Percentiles rank a stretch among this genome's conserved stretches.
Evolutionary conservation across 805 yeast genomes (phyloP).

Genomic region (Schizosaccharomyces japonicus): DNA sequence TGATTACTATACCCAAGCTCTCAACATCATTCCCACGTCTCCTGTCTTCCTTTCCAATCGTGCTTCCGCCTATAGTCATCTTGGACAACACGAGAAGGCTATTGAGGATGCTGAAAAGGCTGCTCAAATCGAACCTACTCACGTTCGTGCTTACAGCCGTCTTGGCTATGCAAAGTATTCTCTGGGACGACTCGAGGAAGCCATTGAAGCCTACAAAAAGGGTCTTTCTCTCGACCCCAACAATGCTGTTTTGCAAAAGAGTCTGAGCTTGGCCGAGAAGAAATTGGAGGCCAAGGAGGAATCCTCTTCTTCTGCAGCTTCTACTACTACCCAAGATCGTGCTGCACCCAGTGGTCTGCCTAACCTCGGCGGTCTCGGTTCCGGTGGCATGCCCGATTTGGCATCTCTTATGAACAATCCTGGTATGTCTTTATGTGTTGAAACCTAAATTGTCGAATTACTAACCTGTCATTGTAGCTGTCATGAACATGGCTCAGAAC

Average conservation of each 20-base stretch:
- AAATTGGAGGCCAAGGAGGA: slow-evolving; percentile 32
- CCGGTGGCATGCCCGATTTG: slow-evolving; percentile 51
- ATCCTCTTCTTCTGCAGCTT: slow-evolving; percentile 12
- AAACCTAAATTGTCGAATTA: neutral
- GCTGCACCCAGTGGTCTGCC: slow-evolving; percentile 21
- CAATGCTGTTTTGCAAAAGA: slow-evolving; percentile 74
- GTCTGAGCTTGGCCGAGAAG: slow-evolving; percentile 78
- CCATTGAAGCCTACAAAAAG: slow-evolving; percentile 70
- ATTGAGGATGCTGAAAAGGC: slow-evolving; percentile 66
- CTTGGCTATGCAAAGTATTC: slow-evolving; percentile 85
- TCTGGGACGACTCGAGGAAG: slow-evolving; percentile 72
- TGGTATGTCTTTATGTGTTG: slow-evolving; percentile 28
- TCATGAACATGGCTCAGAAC: slow-evolving; percentile 53
- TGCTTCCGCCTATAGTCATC: slow-evolving; percentile 85
- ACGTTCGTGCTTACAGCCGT: slow-evolving; percentile 84
- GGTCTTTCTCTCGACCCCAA: slow-evolving; percentile 79
- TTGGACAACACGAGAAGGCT: slow-evolving; percentile 51
- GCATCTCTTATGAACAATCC: slow-evolving; percentile 66
- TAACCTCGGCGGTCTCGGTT: slow-evolving; percentile 37
- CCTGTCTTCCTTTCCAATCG: slow-evolving; percentile 79
- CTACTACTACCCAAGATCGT: slow-evolving; percentile 6
- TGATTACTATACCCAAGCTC: slow-evolving; percentile 57
- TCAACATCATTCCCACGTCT: slow-evolving; percentile 41
- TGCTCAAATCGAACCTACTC: slow-evolving; percentile 48
- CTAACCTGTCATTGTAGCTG: neutral